Base-by-base conservation (phyloP, 2,329 filamentous ascomycete genomes). In the Penicillium sp. region DNA sequence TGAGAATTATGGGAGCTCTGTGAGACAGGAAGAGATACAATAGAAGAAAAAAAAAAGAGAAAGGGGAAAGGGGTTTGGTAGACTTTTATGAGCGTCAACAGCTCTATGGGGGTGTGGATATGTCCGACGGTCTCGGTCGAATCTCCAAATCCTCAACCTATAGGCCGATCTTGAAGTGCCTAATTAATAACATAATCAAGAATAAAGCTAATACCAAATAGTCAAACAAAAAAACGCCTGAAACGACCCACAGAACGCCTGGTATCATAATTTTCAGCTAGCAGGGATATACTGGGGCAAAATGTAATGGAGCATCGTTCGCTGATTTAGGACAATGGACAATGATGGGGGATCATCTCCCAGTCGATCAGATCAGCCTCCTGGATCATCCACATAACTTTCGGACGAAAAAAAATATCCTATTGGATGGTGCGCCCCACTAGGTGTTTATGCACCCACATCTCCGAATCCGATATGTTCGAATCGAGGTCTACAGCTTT, bases 281-380 rank as follows among this genome's bases (percentile, higher is more conserved):
- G 19, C 40, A 33, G 14, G 40, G 46, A 44, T 44, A 5, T 26
- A 8, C n/a, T n/a, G n/a, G 17, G 38, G 33, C 17, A 40, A 41
- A 31, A 47, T 5, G 11, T 4, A 49, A 42, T n/a, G 3, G 19
- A 17, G 40, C n/a, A 7, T 17, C 19, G 40, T 30, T 43, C 17
- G 38, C 46, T 38, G 40, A 50, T 28, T 55, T 44, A 5, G 11
- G 22, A 37, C 17, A 19, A n/a, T n/a, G n/a, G n/a, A n/a, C n/a
- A n/a, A 46, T 46, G 38, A 40, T 28, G 45, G 45, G 45, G 40
- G 40, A 51, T 38, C 26, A 26, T n/a, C 40, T 42, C 12, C 14
- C 7, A 44, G 52, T 44, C 33, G 47, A 51, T 44, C 47, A 55
- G 53, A 55, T 55, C 53, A 55, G 47, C 33, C 41, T 31, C 49